A percentile compares a stretch with the other conserved stretches of the same genome.
phyloP scores from a whole-genome alignment of 106 monocot species.

The Ottelia alismoides region DNA sequence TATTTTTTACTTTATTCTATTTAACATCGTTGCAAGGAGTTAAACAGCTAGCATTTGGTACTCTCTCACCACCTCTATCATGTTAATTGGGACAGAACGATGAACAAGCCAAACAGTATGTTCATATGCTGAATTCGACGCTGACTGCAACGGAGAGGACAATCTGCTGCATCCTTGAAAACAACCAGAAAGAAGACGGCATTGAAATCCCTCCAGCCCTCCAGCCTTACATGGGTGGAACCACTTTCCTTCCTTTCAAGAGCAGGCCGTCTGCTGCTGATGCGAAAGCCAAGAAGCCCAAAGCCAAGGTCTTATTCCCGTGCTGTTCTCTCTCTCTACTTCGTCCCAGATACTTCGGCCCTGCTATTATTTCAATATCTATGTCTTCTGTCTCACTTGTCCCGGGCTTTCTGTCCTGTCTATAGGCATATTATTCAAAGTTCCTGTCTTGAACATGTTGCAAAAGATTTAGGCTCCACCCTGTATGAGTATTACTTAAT shows the following conservation, averaged over 20 bases:
- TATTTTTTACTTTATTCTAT: background rate
- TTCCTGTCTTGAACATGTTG: too few species aligned
- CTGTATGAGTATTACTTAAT: too few species aligned
- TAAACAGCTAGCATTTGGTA: background rate
- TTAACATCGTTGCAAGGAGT: background rate
- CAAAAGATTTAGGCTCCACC: too few species aligned
- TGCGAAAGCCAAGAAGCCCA: constrained; percentile 29
- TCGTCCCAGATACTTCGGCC: constrained; percentile 1
- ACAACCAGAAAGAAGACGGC: constrained; percentile 67
- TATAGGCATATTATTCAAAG: too few species aligned
- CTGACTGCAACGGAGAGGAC: constrained; percentile 92
- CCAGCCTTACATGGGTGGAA: constrained; percentile 74
- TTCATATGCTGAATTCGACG: constrained; percentile 92
- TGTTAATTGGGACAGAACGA: constrained; percentile 52
- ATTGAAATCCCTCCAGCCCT: constrained; percentile 67
- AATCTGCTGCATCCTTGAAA: constrained; percentile 85
- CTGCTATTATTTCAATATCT: constrained; percentile 1
- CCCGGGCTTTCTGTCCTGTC: background rate
- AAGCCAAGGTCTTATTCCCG: constrained; percentile 34
- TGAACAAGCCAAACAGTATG: constrained; percentile 88
- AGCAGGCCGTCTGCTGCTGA: constrained; percentile 9
- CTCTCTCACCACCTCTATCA: background rate
- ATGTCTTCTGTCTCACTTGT: background rate
- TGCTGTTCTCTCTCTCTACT: constrained; percentile 5
- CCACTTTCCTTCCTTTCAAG: constrained; percentile 64